These are phyloP conservation scores for Monosporascus sp. DNA, from an alignment of 2,329 filamentous ascomycete genomes.

Conservation along the genomic window DNA sequence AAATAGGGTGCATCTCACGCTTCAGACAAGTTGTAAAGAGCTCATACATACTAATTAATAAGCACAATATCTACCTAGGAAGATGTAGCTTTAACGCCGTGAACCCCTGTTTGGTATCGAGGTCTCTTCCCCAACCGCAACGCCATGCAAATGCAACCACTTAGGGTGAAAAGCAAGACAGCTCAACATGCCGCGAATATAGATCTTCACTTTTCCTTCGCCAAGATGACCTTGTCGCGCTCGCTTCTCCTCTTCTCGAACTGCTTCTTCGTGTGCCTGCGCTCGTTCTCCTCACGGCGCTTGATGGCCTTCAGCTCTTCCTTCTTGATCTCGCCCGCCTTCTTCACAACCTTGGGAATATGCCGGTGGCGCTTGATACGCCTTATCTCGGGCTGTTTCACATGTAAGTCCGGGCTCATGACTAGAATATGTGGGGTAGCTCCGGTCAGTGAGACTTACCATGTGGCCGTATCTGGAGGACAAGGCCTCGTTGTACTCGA, in stretches of 20 bases:
- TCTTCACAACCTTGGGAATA: conserved; percentile 88
- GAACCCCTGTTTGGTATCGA: conserved; percentile 14
- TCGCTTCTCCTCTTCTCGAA: conserved; percentile 68
- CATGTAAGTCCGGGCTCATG: conserved; percentile 7
- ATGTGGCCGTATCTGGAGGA: conserved; percentile 85
- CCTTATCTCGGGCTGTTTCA: conserved; percentile 66
- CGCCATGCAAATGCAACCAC: conserved; percentile 19
- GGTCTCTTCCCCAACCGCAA: conserved; percentile 17
- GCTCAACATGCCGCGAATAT: background rate
- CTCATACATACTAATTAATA: too few species aligned
- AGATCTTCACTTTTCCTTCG: conserved; percentile 46
- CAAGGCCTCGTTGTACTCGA: conserved; percentile 87
- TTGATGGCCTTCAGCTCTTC: conserved; percentile 86
- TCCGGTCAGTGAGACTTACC: conserved; percentile 29
- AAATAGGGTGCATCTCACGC: too few species aligned
- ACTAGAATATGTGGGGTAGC: background rate
- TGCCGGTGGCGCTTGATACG: conserved; percentile 89
- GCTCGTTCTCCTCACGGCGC: conserved; percentile 87
- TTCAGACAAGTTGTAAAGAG: too few species aligned
- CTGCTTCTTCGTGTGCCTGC: conserved; percentile 84
- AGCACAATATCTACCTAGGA: too few species aligned
- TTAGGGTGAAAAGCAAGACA: background rate
- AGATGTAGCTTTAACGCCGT: background rate
- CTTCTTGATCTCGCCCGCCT: conserved; percentile 88
- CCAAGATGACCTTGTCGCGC: conserved; percentile 89